These are phyloP conservation scores for Globisporangium megalacanthum DNA, from an alignment of 352 stramenopile species.

Conservation along the genomic window DNA sequence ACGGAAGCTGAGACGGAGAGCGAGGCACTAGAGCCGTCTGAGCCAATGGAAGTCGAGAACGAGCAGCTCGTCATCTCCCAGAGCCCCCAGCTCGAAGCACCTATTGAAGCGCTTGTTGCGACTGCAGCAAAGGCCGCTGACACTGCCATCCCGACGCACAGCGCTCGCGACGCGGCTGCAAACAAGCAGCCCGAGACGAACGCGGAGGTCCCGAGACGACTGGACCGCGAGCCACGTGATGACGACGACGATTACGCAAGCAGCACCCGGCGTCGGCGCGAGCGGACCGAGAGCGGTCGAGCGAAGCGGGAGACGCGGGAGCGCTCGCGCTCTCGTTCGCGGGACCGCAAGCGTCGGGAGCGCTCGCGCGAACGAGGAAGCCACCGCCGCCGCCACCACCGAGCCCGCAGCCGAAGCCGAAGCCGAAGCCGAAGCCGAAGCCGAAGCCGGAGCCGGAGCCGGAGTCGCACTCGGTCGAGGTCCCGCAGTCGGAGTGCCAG, in stretches of 20 bases:
- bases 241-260: background rate
- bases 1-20: too few relatives aligned
- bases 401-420: conserved; percentile 6
- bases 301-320: conserved; percentile 9
- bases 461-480: conserved; percentile 9
- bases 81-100: too few relatives aligned
- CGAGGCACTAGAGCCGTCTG: too few relatives aligned
- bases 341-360: conserved; percentile 16
- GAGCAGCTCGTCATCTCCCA: too few relatives aligned
- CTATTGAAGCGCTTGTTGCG: too few relatives aligned
- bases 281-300: background rate
- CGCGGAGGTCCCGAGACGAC: background rate
- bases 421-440: background rate
- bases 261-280: background rate
- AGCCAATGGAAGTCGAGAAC: too few relatives aligned
- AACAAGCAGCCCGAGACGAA: background rate
- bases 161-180: too few relatives aligned
- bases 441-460: background rate
- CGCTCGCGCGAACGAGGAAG: conserved; percentile 22
- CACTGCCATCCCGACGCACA: background rate
- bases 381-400: conserved; percentile 13
- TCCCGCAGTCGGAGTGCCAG: background rate
- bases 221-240: too few relatives aligned
- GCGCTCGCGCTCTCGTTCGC: conserved; percentile 10
- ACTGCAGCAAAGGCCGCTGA: background rate